Base-by-base conservation (phyloP, 2,329 filamentous ascomycete genomes). In the Rasamsonia emersonii region DNA sequence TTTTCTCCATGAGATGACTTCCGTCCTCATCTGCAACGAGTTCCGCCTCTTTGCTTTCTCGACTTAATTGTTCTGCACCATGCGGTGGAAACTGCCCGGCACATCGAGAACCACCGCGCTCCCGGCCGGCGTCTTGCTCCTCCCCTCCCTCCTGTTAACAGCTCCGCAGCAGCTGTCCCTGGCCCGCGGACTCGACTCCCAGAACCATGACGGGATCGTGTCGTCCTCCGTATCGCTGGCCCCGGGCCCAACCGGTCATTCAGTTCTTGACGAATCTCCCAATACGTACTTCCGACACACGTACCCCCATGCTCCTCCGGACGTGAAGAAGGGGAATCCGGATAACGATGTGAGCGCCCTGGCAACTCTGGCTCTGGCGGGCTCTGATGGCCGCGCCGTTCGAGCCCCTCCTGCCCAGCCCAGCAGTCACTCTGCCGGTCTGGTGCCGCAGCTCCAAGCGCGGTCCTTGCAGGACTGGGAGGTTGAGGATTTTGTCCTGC, bases 401-500 rank as follows among this genome's bases (percentile, higher is more conserved):
- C 76, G 85, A 94, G 88, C 86, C 85, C 84, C 82, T 77, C 76
- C 77, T 77, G 77, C 77, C 72, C 75, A 77, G 66, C 67, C 70
- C 58, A 75, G 73, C 65, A 73, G 71, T 56, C 62, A 65, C 36
- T 68, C 71, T 59, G 70, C 72, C 59, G 78, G 77, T 51, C 70
- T 82, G 62, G 75, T 81, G 69, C 79, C 83, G 82, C 82, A 80
- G 80, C 81, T 84, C 59, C 72, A 73, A 82, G 89, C 86, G 88
- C 88, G 89, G 78, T 93, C 82, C 73, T 73, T 96, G 75, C 82
- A 88, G 76, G 89, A 95, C 69, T 96, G 89, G 89, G 86, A 95
- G 82, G 88, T 95, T 68, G 89, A 96, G 84, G 88, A 96, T 72
- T 93, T 95, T 76, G 84, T 96, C 68, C 85, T 98, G 71, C 73